Evolutionary conservation across 1,284 basidiomycete species (phyloP).

Genomic region (Wallemia mellicola): DNA sequence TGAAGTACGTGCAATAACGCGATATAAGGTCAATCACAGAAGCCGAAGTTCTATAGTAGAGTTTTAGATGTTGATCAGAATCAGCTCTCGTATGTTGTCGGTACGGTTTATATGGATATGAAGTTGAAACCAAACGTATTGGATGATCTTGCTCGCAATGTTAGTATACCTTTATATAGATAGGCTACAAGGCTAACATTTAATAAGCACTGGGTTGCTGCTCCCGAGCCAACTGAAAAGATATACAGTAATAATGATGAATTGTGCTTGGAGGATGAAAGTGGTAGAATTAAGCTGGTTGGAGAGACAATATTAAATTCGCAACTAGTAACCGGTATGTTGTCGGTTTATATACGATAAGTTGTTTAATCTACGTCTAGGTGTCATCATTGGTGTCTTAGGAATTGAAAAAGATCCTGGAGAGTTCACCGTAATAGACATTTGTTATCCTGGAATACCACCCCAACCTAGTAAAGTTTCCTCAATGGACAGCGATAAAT

Average conservation of each 20-base stretch:
- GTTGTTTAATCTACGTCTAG: background rate
- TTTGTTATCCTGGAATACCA: slow-evolving; percentile 23
- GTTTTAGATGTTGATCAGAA: slow-evolving; percentile 68
- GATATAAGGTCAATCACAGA: slow-evolving; percentile 19
- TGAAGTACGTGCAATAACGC: slow-evolving; percentile 1
- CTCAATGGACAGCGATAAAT: slow-evolving; percentile 11
- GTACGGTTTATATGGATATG: slow-evolving; percentile 95
- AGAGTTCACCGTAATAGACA: slow-evolving; percentile 80
- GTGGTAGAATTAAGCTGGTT: slow-evolving; percentile 60
- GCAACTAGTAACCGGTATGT: slow-evolving; percentile 38
- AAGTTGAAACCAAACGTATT: slow-evolving; percentile 89
- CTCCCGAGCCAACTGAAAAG: slow-evolving; percentile 41
- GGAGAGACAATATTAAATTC: slow-evolving; percentile 24
- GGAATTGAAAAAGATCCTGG: slow-evolving; percentile 66
- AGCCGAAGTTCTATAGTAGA: slow-evolving; percentile 42
- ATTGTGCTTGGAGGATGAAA: slow-evolving; percentile 81
- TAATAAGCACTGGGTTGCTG: slow-evolving; percentile 52
- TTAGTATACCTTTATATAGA: slow-evolving; percentile 18
- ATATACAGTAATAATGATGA: slow-evolving; percentile 47
- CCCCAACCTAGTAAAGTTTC: slow-evolving; percentile 1
- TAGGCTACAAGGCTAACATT: background rate
- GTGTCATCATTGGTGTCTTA: slow-evolving; percentile 62
- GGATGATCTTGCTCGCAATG: slow-evolving; percentile 74
- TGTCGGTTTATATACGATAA: background rate
- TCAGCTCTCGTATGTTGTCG: slow-evolving; percentile 62